Evolutionary conservation across 768 basidiomycete genomes (phyloP).

Genomic region (Lentinula guzmanii): DNA sequence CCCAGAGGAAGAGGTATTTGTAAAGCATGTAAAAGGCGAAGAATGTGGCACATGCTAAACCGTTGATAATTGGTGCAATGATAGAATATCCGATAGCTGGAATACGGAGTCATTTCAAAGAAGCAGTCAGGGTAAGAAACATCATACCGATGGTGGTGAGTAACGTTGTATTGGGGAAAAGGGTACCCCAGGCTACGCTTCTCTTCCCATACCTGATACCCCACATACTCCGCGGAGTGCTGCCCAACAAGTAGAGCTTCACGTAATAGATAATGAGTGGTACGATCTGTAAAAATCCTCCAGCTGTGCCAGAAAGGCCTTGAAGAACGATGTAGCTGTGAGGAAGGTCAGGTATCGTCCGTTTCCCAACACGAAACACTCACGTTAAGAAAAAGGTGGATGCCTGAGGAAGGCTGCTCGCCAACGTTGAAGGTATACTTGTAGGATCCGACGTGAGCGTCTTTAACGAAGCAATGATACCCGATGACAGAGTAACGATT

Average conservation of each 20-base stretch:
- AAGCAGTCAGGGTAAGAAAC: neutral
- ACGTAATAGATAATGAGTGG: slow-evolving; percentile 82
- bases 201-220: slow-evolving; percentile 72
- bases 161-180: slow-evolving; percentile 67
- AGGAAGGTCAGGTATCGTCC: too few relatives aligned
- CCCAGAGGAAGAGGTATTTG: slow-evolving; percentile 82
- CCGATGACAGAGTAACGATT: slow-evolving; percentile 79
- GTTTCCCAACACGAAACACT: slow-evolving; percentile 13
- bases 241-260: slow-evolving; percentile 81
- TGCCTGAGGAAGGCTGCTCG: slow-evolving; percentile 71
- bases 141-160: slow-evolving; percentile 73
- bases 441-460: slow-evolving; percentile 61
- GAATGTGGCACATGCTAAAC: slow-evolving; percentile 78
- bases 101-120: neutral
- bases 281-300: slow-evolving; percentile 76
- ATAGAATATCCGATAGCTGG: slow-evolving; percentile 74
- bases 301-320: slow-evolving; percentile 73
- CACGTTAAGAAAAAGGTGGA: slow-evolving; percentile 91
- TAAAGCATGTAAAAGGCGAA: slow-evolving; percentile 78
- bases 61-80: slow-evolving; percentile 92
- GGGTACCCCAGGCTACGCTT: slow-evolving; percentile 71
- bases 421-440: slow-evolving; percentile 65
- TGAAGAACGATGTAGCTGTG: slow-evolving; percentile 70
- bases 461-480: slow-evolving; percentile 69
- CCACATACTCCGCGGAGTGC: slow-evolving; percentile 83